Evolutionary conservation across 345 rosid species (phyloP).

Genomic region (Anacardium occidentale): DNA sequence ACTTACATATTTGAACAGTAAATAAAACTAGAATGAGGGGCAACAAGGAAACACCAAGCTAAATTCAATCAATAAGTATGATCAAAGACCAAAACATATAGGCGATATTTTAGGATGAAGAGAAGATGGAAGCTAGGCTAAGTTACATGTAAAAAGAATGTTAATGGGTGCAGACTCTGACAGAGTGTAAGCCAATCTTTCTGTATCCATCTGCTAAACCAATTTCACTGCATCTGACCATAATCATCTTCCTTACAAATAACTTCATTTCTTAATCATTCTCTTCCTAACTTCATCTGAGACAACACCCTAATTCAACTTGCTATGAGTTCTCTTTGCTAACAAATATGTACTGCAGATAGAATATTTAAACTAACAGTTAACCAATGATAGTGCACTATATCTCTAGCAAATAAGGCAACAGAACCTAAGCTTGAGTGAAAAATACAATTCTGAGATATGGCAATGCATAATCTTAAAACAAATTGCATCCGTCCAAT

Average conservation of each 20-base stretch:
- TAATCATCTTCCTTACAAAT: not conserved
- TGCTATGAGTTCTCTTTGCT: too few relatives aligned
- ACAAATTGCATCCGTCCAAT: not conserved
- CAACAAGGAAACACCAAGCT: constrained; percentile 11
- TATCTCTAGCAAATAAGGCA: too few relatives aligned
- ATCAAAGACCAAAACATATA: constrained; percentile 7
- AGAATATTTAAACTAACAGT: too few relatives aligned
- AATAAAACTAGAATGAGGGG: not conserved
- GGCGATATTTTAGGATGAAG: not conserved
- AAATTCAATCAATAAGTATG: not conserved
- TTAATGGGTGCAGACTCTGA: not conserved
- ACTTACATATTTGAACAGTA: not conserved
- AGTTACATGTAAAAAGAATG: not conserved
- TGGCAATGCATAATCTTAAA: too few relatives aligned
- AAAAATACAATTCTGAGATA: too few relatives aligned
- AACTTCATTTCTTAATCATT: not conserved
- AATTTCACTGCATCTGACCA: not conserved
- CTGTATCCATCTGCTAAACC: not conserved
- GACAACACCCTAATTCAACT: not conserved
- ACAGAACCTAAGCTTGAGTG: too few relatives aligned
- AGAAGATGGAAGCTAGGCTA: not conserved
- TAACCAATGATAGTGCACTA: too few relatives aligned
- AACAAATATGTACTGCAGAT: too few relatives aligned
- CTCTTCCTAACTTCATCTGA: not conserved
- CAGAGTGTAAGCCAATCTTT: not conserved